Base-by-base conservation (phyloP, 331 rosid genomes). In the Stylosanthes scabra region DNA sequence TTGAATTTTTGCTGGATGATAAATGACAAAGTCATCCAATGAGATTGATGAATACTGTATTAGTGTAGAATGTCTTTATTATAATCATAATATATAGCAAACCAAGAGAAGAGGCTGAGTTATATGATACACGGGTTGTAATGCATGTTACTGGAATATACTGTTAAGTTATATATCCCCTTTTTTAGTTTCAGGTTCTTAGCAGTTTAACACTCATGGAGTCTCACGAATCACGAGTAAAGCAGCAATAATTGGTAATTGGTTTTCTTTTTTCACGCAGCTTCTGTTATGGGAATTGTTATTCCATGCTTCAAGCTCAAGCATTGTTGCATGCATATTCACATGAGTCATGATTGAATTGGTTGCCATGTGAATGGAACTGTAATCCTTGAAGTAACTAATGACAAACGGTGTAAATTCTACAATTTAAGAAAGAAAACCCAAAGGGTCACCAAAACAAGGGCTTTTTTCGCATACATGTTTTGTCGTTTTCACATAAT, bases 281-380 rank as follows among this genome's bases (percentile, higher is more conserved):
- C 25, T 20, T 31, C 5, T 31, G 37, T 31, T 31, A 31, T 31
- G 37, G 3, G 37, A 31, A 31, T 31, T 31, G 37, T 31, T 31
- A 70, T 86, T 89, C 91, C 88, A 89, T 0, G 90, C 87, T 63
- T 72, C 79, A 1, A 78, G 90, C 84, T 63, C 70, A 77, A 2
- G 80, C 83, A 70, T 85, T 84, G 71, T 75, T 87, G 8, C 44
- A 31, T 27, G 74, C 75, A 31, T 31, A 5, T 31, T 31, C 74
- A 83, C 25, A 81, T 3, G 73, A 74, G 10, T 76, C 80, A 78
- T 76, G 68, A 70, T 78, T 70, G 61, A 63, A 67, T 65, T 78
- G 72, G 71, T 31, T 31, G 5, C 37, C 3, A 31, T 31, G 78
- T 90, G 85, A 87, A 64, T 90, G 93, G n/a, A 84, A 84, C 91